Percentiles rank a stretch among this genome's conserved stretches.
Evolutionary conservation across 441 rosid species (phyloP).

Genomic region (Raphanus hybrid): DNA sequence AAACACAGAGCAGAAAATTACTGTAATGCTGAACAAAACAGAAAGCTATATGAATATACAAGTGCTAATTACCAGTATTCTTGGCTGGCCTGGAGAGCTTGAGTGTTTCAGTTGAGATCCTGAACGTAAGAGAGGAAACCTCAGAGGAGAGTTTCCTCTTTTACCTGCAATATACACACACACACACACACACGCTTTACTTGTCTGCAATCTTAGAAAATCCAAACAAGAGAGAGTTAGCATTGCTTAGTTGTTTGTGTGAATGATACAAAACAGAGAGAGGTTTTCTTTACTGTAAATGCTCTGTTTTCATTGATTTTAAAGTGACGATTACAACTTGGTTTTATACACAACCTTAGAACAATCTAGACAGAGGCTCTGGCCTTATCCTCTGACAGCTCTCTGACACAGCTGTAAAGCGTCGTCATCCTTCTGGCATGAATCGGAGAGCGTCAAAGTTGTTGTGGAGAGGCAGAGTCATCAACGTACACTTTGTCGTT

Average conservation of each 20-base stretch:
- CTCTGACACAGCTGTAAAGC: too few species aligned
- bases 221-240: neutral
- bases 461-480: too few species aligned
- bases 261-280: too few species aligned
- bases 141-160: constrained; percentile 58
- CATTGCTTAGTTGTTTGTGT: neutral
- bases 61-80: constrained; percentile 44
- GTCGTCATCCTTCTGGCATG: too few species aligned
- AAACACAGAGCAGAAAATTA: constrained; percentile 31
- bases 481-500: too few species aligned
- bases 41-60: neutral
- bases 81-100: constrained; percentile 53
- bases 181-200: constrained; percentile 10
- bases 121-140: constrained; percentile 51
- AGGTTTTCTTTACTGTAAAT: too few species aligned
- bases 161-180: constrained; percentile 47
- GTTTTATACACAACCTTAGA: too few species aligned
- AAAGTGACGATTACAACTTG: too few species aligned
- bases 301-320: too few species aligned
- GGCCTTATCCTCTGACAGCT: too few species aligned
- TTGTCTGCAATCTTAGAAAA: constrained; percentile 5
- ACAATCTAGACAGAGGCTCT: too few species aligned
- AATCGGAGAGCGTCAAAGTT: too few species aligned
- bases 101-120: constrained; percentile 66
- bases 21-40: constrained; percentile 12